These are phyloP conservation scores for Penicillium sp. DNA, from an alignment of 2,329 filamentous ascomycete species.

Conservation along the genomic window DNA sequence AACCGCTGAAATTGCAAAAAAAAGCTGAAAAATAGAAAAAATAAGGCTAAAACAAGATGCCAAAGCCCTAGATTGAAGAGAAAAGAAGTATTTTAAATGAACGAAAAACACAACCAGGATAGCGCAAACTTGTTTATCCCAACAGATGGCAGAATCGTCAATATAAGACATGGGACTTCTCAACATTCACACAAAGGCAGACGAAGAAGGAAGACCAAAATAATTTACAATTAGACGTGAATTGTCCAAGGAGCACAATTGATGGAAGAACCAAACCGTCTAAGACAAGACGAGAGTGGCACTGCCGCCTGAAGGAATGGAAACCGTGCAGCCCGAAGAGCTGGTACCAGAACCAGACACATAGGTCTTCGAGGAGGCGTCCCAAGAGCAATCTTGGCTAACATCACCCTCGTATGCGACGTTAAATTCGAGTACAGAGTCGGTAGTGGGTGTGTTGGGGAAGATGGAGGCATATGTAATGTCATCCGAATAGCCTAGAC, in stretches of 20 bases:
- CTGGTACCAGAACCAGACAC: constrained; percentile 25
- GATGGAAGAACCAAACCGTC: not conserved
- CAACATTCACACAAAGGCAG: constrained; percentile 1
- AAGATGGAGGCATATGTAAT: constrained; percentile 82
- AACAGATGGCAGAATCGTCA: constrained; percentile 3
- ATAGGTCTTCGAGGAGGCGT: constrained; percentile 58
- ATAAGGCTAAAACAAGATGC: not conserved
- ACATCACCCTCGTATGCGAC: constrained; percentile 69
- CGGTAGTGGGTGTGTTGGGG: constrained; percentile 74
- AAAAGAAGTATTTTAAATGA: not conserved
- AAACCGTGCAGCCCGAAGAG: constrained; percentile 74
- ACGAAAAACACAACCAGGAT: not conserved
- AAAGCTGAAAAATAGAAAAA: too few relatives aligned
- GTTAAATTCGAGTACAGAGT: constrained; percentile 68
- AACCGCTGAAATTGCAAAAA: too few relatives aligned
- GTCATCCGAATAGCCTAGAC: constrained; percentile 64
- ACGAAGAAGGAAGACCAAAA: constrained; percentile 5
- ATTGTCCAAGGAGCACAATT: not conserved
- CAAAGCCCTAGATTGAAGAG: not conserved
- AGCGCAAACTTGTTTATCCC: not conserved
- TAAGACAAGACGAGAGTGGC: constrained; percentile 47
- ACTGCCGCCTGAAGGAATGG: constrained; percentile 47
- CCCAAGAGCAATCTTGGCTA: constrained; percentile 61
- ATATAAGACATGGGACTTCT: constrained; percentile 3
- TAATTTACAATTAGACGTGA: constrained; percentile 7